Percentiles rank a stretch among this genome's conserved stretches.
Evolutionary conservation across 2,329 filamentous ascomycete species (phyloP).

Genomic region (Fusarium sp.): DNA sequence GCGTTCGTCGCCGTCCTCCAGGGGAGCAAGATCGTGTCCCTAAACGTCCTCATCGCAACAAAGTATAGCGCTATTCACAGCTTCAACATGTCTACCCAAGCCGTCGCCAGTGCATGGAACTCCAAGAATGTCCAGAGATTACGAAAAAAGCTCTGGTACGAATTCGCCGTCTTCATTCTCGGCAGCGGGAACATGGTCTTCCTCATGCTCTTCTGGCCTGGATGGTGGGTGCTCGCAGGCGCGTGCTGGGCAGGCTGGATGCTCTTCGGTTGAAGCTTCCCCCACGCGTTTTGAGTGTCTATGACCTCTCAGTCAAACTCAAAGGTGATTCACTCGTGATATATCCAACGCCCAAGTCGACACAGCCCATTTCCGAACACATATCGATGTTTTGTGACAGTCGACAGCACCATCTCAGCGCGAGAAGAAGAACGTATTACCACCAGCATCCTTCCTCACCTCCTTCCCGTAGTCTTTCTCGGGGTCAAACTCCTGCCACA

Average conservation of each 20-base stretch:
- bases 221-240: conserved; percentile 61
- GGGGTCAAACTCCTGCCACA: conserved; percentile 95
- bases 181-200: conserved; percentile 61
- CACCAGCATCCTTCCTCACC: conserved; percentile 83
- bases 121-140: conserved; percentile 50
- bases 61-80: conserved; percentile 46
- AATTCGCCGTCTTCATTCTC: conserved; percentile 62
- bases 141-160: conserved; percentile 60
- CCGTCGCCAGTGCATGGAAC: conserved; percentile 51
- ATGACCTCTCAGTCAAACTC: conserved; percentile 15
- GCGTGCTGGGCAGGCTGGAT: conserved; percentile 49
- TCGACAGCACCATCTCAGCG: conserved; percentile 43
- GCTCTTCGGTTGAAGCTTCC: conserved; percentile 47
- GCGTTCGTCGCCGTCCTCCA: conserved; percentile 40
- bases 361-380: background rate
- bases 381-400: background rate
- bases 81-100: conserved; percentile 44
- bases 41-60: conserved; percentile 44
- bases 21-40: conserved; percentile 41
- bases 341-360: conserved; percentile 9
- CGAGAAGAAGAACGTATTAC: conserved; percentile 92
- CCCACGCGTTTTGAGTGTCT: conserved; percentile 5
- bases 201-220: conserved; percentile 66
- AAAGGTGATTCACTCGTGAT: conserved; percentile 20
- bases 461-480: conserved; percentile 84